These are phyloP conservation scores for Anthracocystis setariae DNA, from an alignment of 1,284 basidiomycete genomes.

Conservation along the genomic window DNA sequence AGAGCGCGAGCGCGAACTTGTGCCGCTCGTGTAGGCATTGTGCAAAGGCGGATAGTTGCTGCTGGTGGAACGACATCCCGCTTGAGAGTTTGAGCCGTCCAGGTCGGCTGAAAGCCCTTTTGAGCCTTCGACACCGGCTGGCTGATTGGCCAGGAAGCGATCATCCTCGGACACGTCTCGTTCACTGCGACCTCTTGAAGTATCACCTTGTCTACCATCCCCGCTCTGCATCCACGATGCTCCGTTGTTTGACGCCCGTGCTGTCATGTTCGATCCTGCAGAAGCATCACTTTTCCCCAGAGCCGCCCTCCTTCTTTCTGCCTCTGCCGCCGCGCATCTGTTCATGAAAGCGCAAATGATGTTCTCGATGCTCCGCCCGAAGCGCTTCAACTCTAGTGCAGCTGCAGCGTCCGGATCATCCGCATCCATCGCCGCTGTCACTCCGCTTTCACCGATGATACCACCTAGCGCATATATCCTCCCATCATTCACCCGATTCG, in stretches of 20 bases:
- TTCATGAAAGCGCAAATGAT: slow-evolving; percentile 65
- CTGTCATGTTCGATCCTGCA: not conserved
- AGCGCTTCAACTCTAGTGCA: slow-evolving; percentile 56
- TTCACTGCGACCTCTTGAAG: slow-evolving; percentile 13
- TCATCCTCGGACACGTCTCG: slow-evolving; percentile 11
- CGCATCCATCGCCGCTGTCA: slow-evolving; percentile 47
- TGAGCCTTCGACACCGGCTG: slow-evolving; percentile 8
- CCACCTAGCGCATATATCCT: slow-evolving; percentile 46
- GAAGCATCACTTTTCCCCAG: not conserved
- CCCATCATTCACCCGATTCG: slow-evolving; percentile 54
- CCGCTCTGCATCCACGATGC: not conserved
- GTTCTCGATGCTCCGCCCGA: slow-evolving; percentile 58
- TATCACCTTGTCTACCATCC: not conserved
- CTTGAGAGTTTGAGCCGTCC: not conserved
- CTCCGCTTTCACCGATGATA: slow-evolving; percentile 51
- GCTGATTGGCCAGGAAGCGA: slow-evolving; percentile 17
- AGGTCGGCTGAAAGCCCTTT: slow-evolving; percentile 2
- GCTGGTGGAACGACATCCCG: slow-evolving; percentile 1
- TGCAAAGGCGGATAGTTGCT: slow-evolving; percentile 3
- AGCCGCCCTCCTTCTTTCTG: slow-evolving; percentile 7
- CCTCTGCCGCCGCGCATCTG: slow-evolving; percentile 31
- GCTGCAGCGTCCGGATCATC: slow-evolving; percentile 56
- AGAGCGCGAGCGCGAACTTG: slow-evolving; percentile 33
- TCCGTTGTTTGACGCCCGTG: slow-evolving; percentile 1
- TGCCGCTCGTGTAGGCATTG: slow-evolving; percentile 15